Evolutionary conservation across 2,329 filamentous ascomycete species (phyloP), one percentile per base, ranked within the genome.

Genomic region (Alternaria sp.): DNA sequence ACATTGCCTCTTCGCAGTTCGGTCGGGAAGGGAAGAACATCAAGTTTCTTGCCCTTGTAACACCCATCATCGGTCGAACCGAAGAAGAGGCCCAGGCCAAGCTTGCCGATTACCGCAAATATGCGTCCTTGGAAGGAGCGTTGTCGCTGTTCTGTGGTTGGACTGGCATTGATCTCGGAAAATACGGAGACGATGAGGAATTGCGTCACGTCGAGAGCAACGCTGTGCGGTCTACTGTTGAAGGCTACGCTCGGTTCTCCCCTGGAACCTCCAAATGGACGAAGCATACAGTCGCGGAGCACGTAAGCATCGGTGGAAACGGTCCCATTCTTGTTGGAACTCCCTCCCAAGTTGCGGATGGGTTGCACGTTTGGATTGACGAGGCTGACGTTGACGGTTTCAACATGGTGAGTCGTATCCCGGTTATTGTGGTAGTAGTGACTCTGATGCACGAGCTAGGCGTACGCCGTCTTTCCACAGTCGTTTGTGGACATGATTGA

Each of bases 311-410:
- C 12, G 90, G 90, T 5, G 90, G 90, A 2, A 85, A 91, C 17
- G 89, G 90, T 0, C 87, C 89, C 0, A 84, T 88, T 0, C 77
- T 89, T 3, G 87, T 92, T 0, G 90, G 91, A 0, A 91, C 88
- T 0, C 81, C 90, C 0, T 76, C 83, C 15, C 86, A 88, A 67
- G 89, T 92, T 1, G 90, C 89, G 0, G 90, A 93, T 73, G 84
- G 86, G 46, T 82, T 93, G 59, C 88, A 93, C 77, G 78, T 82
- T 1, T 93, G 90, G 90, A 82, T 92, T 0, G 72, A 81, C 6
- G 90, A 91, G 74, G 89, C 88, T 0, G 90, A 91, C 67, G 86
- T 93, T 1, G 90, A 93, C 72, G 90, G 90, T 0, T 93, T 93
- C 79, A 93, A 93, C 73, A 85, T 93, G 75, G 89, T 89, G 74